Conservation (phyloP, 176 grass and related monocot genomes). For the Aechmea fasciata region DNA sequence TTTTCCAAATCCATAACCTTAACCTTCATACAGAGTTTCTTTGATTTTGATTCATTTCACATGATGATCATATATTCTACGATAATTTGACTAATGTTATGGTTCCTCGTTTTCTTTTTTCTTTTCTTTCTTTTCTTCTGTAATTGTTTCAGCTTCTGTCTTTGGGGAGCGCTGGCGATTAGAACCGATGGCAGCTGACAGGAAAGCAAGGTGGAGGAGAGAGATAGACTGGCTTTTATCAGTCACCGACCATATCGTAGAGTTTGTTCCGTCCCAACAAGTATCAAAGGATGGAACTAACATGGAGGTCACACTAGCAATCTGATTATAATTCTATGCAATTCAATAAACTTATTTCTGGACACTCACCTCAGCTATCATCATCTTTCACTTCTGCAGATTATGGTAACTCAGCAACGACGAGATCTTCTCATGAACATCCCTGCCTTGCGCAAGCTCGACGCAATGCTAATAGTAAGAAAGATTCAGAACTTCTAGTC, state of each 20-base stretch:
- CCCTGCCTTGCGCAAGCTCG: constrained; percentile 73
- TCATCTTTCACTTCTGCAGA: constrained; percentile 19
- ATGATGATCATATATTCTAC: no score
- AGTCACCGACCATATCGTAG: constrained; percentile 71
- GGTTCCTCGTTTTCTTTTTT: neutral
- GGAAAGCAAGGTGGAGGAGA: constrained; percentile 54
- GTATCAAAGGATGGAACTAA: constrained; percentile 42
- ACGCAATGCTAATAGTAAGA: constrained; percentile 73
- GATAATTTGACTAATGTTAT: neutral
- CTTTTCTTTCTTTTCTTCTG: neutral
- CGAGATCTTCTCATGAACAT: constrained; percentile 79
- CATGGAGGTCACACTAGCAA: constrained; percentile 47
- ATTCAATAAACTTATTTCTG: no score
- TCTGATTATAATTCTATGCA: no score
- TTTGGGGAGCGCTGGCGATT: constrained; percentile 72
- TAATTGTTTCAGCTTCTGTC: constrained; percentile 59
- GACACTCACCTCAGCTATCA: neutral
- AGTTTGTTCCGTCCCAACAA: constrained; percentile 67
- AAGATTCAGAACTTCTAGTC: constrained; percentile 6
- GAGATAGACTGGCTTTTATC: constrained; percentile 90
- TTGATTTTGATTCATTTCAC: no score
- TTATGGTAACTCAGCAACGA: constrained; percentile 82
- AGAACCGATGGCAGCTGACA: constrained; percentile 70
- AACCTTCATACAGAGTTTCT: no score
- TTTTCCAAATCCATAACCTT: no score